A percentile compares a stretch with the other conserved stretches of the same genome.
phyloP scores from a whole-genome alignment of 2,329 filamentous ascomycete genomes.

The Paecilomyces sp. region DNA sequence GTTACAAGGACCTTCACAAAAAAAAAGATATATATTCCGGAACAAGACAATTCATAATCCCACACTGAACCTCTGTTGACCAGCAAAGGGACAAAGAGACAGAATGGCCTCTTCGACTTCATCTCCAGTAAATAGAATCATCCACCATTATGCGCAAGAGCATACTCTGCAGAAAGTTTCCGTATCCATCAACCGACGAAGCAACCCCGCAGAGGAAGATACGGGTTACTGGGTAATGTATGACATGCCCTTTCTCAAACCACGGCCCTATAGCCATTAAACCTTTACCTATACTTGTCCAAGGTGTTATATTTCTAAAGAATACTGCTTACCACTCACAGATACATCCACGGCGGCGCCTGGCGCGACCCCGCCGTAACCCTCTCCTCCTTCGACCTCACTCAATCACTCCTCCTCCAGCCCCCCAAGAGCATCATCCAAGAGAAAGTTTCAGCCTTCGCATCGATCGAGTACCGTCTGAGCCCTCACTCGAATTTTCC shows the following conservation, averaged over 20 bases:
- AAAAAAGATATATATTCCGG: neutral
- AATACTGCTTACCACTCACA: slow-evolving; percentile 6
- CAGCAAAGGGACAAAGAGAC: neutral
- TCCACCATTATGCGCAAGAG: slow-evolving; percentile 17
- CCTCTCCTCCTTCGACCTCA: slow-evolving; percentile 26
- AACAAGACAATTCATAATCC: neutral
- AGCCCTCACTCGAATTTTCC: slow-evolving; percentile 34
- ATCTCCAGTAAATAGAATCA: slow-evolving; percentile 10
- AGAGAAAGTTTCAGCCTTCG: slow-evolving; percentile 31
- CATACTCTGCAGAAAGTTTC: slow-evolving; percentile 27
- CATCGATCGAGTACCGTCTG: slow-evolving; percentile 42
- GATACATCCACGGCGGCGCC: slow-evolving; percentile 44
- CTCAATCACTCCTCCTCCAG: slow-evolving; percentile 24
- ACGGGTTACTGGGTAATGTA: slow-evolving; percentile 36
- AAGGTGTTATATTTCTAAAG: neutral
- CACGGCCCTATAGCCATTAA: neutral
- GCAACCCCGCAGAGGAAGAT: neutral
- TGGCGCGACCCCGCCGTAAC: slow-evolving; percentile 41
- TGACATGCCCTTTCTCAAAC: neutral
- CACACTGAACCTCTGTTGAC: neutral
- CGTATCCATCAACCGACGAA: slow-evolving; percentile 15
- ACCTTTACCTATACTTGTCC: neutral
- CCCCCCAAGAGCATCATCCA: slow-evolving; percentile 4
- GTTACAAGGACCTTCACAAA: too few species aligned
- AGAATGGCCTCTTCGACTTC: neutral